These are phyloP conservation scores for Ustilago curta DNA, from an alignment of 1,284 basidiomycete species.

Conservation along the genomic window DNA sequence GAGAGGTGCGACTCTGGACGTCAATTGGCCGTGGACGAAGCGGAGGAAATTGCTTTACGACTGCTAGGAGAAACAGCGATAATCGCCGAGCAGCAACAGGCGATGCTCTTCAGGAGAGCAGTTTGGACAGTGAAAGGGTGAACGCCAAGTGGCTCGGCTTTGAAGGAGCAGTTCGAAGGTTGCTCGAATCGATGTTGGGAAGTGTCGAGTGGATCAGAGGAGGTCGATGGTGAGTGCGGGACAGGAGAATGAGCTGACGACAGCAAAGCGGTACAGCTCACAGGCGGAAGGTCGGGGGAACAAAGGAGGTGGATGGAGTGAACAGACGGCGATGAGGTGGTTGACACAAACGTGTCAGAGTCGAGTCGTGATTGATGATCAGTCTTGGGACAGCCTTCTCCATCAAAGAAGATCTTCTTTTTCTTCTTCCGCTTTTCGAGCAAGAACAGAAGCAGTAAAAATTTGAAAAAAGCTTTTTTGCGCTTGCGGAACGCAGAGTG, in stretches of 20 bases:
- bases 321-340: conserved; percentile 5
- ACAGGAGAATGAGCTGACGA: too few species aligned
- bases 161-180: not conserved
- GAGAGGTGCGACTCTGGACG: conserved; percentile 9
- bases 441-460: too few species aligned
- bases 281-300: not conserved
- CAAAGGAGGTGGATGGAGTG: not conserved
- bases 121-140: not conserved
- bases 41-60: not conserved
- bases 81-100: too few species aligned
- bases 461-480: conserved; percentile 9
- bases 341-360: conserved; percentile 8
- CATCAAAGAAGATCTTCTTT: conserved; percentile 4
- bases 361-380: not conserved
- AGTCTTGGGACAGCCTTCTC: conserved; percentile 8
- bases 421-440: conserved; percentile 1
- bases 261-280: not conserved
- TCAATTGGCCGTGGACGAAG: not conserved
- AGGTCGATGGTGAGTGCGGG: too few species aligned
- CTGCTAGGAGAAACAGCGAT: too few species aligned
- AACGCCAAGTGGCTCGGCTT: not conserved
- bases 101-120: too few species aligned
- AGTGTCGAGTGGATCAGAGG: not conserved
- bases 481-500: conserved; percentile 9
- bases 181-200: not conserved